Conservation (phyloP, 768 basidiomycete genomes). For the Boletus sp. region DNA sequence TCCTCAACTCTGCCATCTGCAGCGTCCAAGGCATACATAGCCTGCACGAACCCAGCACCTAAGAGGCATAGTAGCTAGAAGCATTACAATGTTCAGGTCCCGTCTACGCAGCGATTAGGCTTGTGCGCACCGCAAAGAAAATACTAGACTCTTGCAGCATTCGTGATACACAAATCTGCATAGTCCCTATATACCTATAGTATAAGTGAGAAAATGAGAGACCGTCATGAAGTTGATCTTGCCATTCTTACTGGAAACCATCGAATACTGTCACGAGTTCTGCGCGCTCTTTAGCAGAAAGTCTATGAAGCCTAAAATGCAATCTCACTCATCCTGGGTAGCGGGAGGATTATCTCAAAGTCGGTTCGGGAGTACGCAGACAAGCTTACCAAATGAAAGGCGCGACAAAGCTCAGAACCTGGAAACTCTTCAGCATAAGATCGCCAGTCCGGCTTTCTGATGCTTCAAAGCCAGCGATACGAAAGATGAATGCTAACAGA, state of each 20-base stretch:
- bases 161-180: slow-evolving; percentile 90
- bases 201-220: neutral
- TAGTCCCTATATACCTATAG: slow-evolving; percentile 76
- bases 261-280: slow-evolving; percentile 80
- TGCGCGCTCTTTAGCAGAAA: slow-evolving; percentile 26
- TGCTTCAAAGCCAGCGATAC: slow-evolving; percentile 52
- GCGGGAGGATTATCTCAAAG: neutral
- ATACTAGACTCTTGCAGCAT: slow-evolving; percentile 94
- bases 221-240: neutral
- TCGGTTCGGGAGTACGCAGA: neutral
- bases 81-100: neutral
- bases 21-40: slow-evolving; percentile 84
- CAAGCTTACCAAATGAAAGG: slow-evolving; percentile 78
- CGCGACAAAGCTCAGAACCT: slow-evolving; percentile 81
- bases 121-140: slow-evolving; percentile 72
- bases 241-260: slow-evolving; percentile 59
- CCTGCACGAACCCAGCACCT: slow-evolving; percentile 81
- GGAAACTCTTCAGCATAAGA: slow-evolving; percentile 71
- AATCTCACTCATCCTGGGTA: slow-evolving; percentile 74
- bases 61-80: slow-evolving; percentile 75
- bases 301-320: neutral
- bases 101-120: neutral
- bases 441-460: slow-evolving; percentile 33
- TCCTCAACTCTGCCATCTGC: slow-evolving; percentile 75
- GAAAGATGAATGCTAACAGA: slow-evolving; percentile 68